A percentile compares a stretch with the other conserved stretches of the same genome.
Conservation (phyloP, 768 basidiomycete species). For the Leucosporidium creatinivorum region DNA sequence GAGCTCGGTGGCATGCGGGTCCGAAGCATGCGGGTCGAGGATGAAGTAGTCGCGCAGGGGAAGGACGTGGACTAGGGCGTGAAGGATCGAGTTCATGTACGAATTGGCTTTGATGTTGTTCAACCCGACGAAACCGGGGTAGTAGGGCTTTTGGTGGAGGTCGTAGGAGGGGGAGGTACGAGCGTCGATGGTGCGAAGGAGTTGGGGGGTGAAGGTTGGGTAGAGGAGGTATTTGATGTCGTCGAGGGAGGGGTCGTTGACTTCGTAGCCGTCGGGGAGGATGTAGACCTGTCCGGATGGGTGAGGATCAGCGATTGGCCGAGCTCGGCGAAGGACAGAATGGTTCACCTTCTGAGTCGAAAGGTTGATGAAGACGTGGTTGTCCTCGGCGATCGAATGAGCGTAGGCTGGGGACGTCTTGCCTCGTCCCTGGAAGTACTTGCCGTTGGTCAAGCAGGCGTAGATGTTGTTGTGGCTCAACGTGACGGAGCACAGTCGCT, state of each 20-base stretch:
- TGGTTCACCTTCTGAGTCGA: conserved; percentile 74
- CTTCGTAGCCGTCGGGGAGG: conserved; percentile 90
- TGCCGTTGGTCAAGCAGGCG: conserved; percentile 93
- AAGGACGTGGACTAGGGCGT: conserved; percentile 80
- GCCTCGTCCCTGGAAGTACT: conserved; percentile 96
- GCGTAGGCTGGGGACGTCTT: conserved; percentile 89
- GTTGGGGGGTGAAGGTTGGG: conserved; percentile 70
- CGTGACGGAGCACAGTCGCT: conserved; percentile 96
- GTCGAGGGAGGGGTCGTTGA: conserved; percentile 91
- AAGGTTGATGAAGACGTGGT: conserved; percentile 96
- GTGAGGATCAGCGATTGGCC: neutral
- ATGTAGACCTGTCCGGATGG: conserved; percentile 69
- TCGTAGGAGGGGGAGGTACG: conserved; percentile 70
- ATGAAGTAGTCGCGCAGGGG: conserved; percentile 82
- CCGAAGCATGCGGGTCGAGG: conserved; percentile 44
- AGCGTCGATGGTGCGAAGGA: conserved; percentile 43
- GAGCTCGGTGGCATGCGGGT: conserved; percentile 56
- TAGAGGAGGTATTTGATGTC: conserved; percentile 87
- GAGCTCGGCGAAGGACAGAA: conserved; percentile 11
- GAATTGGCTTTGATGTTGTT: conserved; percentile 98
- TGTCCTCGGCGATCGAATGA: conserved; percentile 94
- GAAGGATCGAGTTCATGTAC: conserved; percentile 94
- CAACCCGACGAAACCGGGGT: conserved; percentile 88
- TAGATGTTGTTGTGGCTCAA: conserved; percentile 95
- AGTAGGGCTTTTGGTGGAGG: conserved; percentile 68